Evolutionary conservation across 208 protist genomes (phyloP).

Genomic region (Giardia duodenalis): DNA sequence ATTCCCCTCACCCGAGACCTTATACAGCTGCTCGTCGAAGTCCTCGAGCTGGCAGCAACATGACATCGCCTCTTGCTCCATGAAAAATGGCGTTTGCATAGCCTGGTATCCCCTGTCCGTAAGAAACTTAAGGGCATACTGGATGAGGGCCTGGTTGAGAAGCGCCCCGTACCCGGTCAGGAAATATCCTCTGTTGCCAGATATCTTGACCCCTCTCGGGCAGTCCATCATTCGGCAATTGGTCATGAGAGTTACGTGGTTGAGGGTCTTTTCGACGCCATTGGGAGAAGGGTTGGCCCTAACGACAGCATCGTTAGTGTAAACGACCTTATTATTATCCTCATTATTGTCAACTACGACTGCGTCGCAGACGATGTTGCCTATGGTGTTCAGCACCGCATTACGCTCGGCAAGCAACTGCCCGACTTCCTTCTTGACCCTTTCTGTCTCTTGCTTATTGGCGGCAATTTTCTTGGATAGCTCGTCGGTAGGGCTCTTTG

Average conservation of each 20-base stretch:
- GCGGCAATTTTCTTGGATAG: background rate
- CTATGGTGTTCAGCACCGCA: background rate
- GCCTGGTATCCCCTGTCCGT: constrained; percentile 63
- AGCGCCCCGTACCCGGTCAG: constrained; percentile 80
- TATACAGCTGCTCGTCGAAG: constrained; percentile 96
- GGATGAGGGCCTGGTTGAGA: constrained; percentile 86
- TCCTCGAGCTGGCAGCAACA: constrained; percentile 85
- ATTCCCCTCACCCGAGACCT: constrained; percentile 67
- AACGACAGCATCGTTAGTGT: background rate
- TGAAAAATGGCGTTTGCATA: constrained; percentile 96
- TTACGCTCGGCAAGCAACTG: background rate
- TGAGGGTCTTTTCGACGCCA: background rate
- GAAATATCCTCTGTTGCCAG: constrained; percentile 86
- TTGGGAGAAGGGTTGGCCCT: background rate
- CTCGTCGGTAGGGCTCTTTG: background rate
- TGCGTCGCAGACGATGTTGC: background rate
- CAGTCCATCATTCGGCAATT: constrained; percentile 7
- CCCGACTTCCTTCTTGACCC: background rate
- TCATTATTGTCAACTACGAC: constrained; percentile 25
- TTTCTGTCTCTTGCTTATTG: background rate
- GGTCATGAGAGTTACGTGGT: constrained; percentile 30
- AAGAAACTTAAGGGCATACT: constrained; percentile 85
- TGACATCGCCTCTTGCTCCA: constrained; percentile 87
- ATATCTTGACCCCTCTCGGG: constrained; percentile 51
- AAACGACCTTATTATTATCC: constrained; percentile 15